Evolutionary conservation across 495 filamentous ascomycete genomes (phyloP), one percentile per base, ranked within the genome.

Genomic region (Staphylotrichum tortipilum): DNA sequence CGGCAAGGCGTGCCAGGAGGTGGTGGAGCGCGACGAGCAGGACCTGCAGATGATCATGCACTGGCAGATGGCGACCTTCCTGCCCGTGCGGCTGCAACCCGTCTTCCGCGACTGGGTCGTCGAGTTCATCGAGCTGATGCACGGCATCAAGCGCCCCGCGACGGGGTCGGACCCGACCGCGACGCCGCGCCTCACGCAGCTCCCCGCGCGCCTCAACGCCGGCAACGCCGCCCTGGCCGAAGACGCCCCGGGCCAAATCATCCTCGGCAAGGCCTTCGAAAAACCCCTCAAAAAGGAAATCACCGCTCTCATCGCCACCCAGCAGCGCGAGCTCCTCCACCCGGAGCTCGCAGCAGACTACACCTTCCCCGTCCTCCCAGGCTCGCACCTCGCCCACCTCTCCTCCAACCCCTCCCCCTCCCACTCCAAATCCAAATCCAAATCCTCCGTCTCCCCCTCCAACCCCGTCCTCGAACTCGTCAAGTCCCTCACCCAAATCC

Each of bases 81-180:
- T 99, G 7, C 92, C 92, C 2, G 54, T 72, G 7, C 78, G 83
- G 14, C 79, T 97, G 57, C 88, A 96, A 59, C 77, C 80, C 17
- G 78, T 84, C 47, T 97, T 99, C 76, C 79, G 89, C 56, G 83
- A 96, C 58, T 94, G 88, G 85, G 77, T 95, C 14, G 79, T 95
- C 38, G 89, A 96, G 64, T 96, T 95, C 68, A 86, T 97, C 55
- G 84, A 95, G 55, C 75, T 95, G 43, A 96, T 99, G 90, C 88
- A 96, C 60, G 66, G 74, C 29, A 72, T 86, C 52, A 96, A 95
- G 64, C 78, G 77, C 7, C 87, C 84, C 7, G 70, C 72, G 17
- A 64, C 52, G 11, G 68, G 67, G 28, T 66, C 63, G 41, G 68
- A 72, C 22, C 69, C 68, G 3, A 69, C 72, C 26, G 62, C 69